Conservation (phyloP, 345 rosid genomes). For the Hypericum perforatum region DNA sequence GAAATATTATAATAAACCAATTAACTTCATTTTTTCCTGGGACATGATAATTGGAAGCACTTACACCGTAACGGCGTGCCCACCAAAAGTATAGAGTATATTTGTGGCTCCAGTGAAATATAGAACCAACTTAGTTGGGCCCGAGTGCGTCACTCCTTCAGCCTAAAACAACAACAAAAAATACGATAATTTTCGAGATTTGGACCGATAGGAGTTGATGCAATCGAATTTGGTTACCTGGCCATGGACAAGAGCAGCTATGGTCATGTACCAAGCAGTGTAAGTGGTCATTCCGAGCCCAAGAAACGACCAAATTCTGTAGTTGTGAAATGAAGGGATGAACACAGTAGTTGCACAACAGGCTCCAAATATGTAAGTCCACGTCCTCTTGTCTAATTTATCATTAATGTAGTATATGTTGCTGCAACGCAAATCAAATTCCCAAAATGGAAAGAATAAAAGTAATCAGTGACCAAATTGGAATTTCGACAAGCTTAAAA, state of each 20-base stretch:
- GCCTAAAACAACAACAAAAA: slow-evolving; percentile 23
- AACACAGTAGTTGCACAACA: slow-evolving; percentile 80
- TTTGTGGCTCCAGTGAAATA: slow-evolving; percentile 90
- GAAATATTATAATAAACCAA: too few species aligned
- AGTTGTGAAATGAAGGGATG: slow-evolving; percentile 77
- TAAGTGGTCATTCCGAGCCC: slow-evolving; percentile 83
- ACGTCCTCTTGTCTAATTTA: slow-evolving; percentile 74
- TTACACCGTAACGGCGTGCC: slow-evolving; percentile 85
- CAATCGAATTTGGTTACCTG: slow-evolving; percentile 26
- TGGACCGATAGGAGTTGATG: too few species aligned
- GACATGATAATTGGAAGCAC: slow-evolving; percentile 14
- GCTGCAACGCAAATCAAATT: slow-evolving; percentile 23
- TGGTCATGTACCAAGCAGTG: slow-evolving; percentile 82
- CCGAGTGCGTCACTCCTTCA: slow-evolving; percentile 54
- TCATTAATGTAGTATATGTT: slow-evolving; percentile 75
- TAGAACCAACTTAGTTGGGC: slow-evolving; percentile 50
- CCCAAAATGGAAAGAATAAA: background rate
- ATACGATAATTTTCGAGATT: too few species aligned
- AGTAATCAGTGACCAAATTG: slow-evolving; percentile 7
- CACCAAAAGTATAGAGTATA: slow-evolving; percentile 79
- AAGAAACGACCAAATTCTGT: slow-evolving; percentile 76
- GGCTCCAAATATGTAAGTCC: slow-evolving; percentile 88
- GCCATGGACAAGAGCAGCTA: slow-evolving; percentile 54
- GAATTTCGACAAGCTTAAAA: background rate
- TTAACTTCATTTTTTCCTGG: too few species aligned